A percentile compares a stretch with the other conserved stretches of the same genome.
Evolutionary conservation across 2,329 filamentous ascomycete genomes (phyloP).

Genomic region (Fusarium oligoseptatum): DNA sequence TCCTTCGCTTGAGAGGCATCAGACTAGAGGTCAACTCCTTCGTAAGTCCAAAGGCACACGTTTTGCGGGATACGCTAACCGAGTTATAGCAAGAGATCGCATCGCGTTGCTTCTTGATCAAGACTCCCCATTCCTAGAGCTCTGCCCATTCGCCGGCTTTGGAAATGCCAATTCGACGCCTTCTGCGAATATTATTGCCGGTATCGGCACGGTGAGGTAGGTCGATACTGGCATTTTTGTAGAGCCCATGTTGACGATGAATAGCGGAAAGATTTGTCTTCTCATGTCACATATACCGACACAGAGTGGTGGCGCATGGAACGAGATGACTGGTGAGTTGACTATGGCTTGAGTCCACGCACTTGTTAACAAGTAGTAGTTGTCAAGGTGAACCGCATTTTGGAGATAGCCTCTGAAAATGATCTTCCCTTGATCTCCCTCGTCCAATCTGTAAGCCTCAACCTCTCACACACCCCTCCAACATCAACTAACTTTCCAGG

Average conservation of each 20-base stretch:
- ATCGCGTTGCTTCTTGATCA: neutral
- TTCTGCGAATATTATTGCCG: neutral
- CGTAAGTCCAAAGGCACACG: neutral
- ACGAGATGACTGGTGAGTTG: conserved; percentile 57
- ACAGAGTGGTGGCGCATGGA: conserved; percentile 58
- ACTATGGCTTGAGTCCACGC: no score
- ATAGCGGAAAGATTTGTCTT: conserved; percentile 43
- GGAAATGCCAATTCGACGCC: neutral
- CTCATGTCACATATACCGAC: conserved; percentile 58
- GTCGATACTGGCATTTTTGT: neutral
- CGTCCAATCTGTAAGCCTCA: conserved; percentile 50
- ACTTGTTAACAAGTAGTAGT: no score
- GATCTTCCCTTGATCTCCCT: conserved; percentile 55
- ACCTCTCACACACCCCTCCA: neutral
- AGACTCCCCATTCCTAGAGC: neutral
- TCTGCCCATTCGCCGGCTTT: neutral
- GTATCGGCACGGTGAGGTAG: conserved; percentile 3
- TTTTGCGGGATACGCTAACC: neutral
- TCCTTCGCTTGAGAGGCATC: neutral
- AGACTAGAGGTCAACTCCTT: neutral
- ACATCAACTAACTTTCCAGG: neutral
- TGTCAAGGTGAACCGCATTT: conserved; percentile 50
- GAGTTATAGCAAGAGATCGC: neutral
- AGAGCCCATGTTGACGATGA: neutral
- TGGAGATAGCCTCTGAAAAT: conserved; percentile 54